A percentile compares a stretch with the other conserved stretches of the same genome.
These are phyloP conservation scores for Eimeria zaria DNA, from an alignment of 169 alveolate species.

Conservation along the genomic window DNA sequence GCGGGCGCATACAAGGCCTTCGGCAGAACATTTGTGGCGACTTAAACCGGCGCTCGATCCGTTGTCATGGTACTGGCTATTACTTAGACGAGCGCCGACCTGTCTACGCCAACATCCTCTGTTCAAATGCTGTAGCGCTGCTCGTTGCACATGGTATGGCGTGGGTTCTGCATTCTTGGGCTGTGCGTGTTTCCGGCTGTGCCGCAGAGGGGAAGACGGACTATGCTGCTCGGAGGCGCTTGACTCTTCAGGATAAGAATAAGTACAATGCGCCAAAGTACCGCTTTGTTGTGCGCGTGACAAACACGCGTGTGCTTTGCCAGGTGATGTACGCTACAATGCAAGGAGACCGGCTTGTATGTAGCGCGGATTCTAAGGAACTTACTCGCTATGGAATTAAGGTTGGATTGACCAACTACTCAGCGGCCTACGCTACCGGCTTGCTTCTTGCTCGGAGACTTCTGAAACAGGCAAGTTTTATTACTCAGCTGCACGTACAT, in stretches of 20 bases:
- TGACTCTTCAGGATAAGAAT: conserved; percentile 99
- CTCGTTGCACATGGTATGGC: background rate
- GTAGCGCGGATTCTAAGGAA: conserved; percentile 99
- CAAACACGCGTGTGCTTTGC: conserved; percentile 97
- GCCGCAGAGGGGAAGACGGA: conserved; percentile 99
- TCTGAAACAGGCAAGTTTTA: conserved; percentile 89
- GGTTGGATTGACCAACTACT: conserved; percentile 99
- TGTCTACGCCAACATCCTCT: conserved; percentile 58
- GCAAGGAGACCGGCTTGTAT: conserved; percentile 98
- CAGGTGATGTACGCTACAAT: conserved; percentile 99
- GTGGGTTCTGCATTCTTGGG: no score
- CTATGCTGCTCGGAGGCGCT: conserved; percentile 99
- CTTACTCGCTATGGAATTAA: conserved; percentile 98
- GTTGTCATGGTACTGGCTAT: background rate
- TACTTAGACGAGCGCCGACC: conserved; percentile 50
- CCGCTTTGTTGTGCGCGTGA: conserved; percentile 99
- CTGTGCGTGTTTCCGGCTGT: background rate
- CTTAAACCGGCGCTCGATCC: conserved; percentile 57
- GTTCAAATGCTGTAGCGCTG: background rate
- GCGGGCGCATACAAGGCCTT: conserved; percentile 18
- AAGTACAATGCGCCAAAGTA: conserved; percentile 99
- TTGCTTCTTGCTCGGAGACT: conserved; percentile 99
- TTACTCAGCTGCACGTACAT: no score
- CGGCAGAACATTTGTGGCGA: conserved; percentile 53
- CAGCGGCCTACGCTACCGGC: conserved; percentile 99